phyloP scores from a whole-genome alignment of 495 filamentous ascomycete genomes.

The Massariosphaeria phaeospora region DNA sequence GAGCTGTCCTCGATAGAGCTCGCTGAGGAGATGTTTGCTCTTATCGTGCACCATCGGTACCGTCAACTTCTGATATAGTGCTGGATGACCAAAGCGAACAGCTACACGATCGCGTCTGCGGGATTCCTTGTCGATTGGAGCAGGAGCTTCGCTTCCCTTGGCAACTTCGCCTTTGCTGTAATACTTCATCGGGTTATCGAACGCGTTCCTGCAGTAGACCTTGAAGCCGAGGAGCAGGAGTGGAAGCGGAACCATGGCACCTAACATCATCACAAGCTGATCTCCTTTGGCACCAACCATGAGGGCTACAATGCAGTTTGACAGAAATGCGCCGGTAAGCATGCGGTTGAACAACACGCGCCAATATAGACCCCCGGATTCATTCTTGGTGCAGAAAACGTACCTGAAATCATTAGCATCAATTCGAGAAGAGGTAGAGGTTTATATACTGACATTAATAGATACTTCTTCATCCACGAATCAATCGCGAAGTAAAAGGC shows the following conservation, averaged over 20 bases:
- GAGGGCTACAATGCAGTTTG: constrained; percentile 74
- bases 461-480: constrained; percentile 87
- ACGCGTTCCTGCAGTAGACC: constrained; percentile 68
- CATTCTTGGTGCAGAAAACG: constrained; percentile 91
- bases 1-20: constrained; percentile 78
- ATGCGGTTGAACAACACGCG: constrained; percentile 84
- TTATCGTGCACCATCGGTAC: constrained; percentile 95
- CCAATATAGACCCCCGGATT: constrained; percentile 95
- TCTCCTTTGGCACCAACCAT: constrained; percentile 45
- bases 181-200: constrained; percentile 72
- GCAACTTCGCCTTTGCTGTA: constrained; percentile 59
- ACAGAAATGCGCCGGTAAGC: constrained; percentile 73
- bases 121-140: constrained; percentile 48
- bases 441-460: constrained; percentile 65
- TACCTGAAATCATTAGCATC: constrained; percentile 41
- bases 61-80: constrained; percentile 79
- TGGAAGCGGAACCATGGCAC: constrained; percentile 67
- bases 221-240: constrained; percentile 83
- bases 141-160: constrained; percentile 52
- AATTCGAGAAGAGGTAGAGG: neutral
- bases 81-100: constrained; percentile 83
- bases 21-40: constrained; percentile 72
- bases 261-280: constrained; percentile 49
- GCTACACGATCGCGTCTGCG: constrained; percentile 63
- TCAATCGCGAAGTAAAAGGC: constrained; percentile 89